Conservation (phyloP, 192 early-diverging fungal genomes). For the Coemansia sp. region DNA sequence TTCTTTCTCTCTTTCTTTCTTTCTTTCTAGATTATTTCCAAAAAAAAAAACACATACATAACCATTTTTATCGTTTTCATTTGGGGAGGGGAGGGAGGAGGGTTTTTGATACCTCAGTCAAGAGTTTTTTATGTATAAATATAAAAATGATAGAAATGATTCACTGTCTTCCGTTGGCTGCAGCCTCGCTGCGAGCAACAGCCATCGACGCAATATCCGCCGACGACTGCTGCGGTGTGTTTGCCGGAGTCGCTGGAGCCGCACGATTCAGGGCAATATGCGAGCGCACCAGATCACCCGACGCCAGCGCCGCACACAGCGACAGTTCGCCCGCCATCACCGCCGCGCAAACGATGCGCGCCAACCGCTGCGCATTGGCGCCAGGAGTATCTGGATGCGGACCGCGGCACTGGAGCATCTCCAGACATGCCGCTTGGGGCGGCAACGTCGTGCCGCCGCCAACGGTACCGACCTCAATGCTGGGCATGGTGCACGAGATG, state of each 20-base stretch:
- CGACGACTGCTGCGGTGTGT: constrained; percentile 28
- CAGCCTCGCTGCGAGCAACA: constrained; percentile 2
- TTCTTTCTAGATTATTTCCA: too few relatives aligned
- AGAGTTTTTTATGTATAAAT: too few relatives aligned
- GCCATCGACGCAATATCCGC: constrained; percentile 15
- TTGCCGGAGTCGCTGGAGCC: constrained; percentile 42
- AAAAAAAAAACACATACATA: too few relatives aligned
- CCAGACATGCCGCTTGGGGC: constrained; percentile 84
- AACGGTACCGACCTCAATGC: constrained; percentile 91
- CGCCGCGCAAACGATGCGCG: constrained; percentile 80
- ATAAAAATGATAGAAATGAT: neutral
- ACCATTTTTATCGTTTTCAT: too few relatives aligned
- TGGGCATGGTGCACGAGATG: constrained; percentile 91
- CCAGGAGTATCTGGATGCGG: constrained; percentile 76
- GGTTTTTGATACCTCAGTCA: too few relatives aligned
- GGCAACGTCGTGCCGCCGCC: constrained; percentile 86
- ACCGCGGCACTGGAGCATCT: constrained; percentile 85
- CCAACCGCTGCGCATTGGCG: constrained; percentile 80
- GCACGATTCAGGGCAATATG: constrained; percentile 89
- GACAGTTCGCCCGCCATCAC: constrained; percentile 94
- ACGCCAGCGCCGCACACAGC: constrained; percentile 80
- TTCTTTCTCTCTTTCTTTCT: too few relatives aligned
- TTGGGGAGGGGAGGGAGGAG: too few relatives aligned
- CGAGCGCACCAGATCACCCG: constrained; percentile 84
- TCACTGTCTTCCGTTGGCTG: constrained; percentile 13